Evolutionary conservation across 305 asterid species (phyloP), one percentile per base, ranked within the genome.

Genomic region (Fraxinus platypoda): DNA sequence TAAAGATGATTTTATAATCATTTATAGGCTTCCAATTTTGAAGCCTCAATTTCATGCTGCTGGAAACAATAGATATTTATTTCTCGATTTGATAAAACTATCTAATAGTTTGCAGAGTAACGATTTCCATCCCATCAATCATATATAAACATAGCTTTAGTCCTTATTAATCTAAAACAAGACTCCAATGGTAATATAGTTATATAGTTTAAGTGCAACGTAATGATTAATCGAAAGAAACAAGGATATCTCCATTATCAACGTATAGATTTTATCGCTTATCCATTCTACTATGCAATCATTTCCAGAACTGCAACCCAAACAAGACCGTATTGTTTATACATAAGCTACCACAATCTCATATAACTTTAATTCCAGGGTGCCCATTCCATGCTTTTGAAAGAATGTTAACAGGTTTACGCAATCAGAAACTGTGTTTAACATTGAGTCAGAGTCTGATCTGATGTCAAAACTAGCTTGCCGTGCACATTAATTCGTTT

Each of bases 41-140:
- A 81, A 19, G 74, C 66, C 68, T 34, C 13, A 35, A 59, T 15
- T 81, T 81, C 68, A 75, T 49, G 12, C 66, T 52, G 49, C 76
- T n/a, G 34, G 4, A 76, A 54, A 54, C 66, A 54, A 3, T n/a
- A 54, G 26, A 6, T 54, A 54, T 19, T 54, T 23, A 25, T 30
- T 62, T 62, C 31, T 62, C 5, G 6, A 23, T 62, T 62, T 23
- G 33, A 23, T 62, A 21, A 62, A 23, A 62, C 33, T 62, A 25
- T 25, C 17, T 23, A 8, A 62, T 8, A 62, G 33, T 62, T 21
- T 8, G 23, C 6, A 9, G 17, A 62, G 30, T 62, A 21, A 62
- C 6, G 2, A 62, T 3, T 21, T 8, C 8, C 75, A 30, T 30
- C 38, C 21, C 75, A 30, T 26, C 75, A 13, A 70, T 70, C 75